These are phyloP conservation scores for Wallacemonas sp. DNA, from an alignment of 208 protist genomes.

Conservation along the genomic window DNA sequence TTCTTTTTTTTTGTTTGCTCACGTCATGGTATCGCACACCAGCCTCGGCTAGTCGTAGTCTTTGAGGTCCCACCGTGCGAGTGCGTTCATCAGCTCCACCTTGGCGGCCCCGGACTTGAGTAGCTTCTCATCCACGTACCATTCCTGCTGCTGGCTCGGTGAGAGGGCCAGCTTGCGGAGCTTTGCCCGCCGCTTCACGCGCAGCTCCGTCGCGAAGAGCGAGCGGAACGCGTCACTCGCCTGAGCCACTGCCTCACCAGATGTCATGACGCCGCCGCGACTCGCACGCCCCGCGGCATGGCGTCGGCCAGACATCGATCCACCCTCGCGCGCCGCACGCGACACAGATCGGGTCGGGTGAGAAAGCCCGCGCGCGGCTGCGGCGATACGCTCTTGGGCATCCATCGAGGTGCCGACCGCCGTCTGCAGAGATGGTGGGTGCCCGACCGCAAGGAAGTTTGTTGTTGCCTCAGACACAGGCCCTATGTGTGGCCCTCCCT, in stretches of 20 bases:
- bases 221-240: conserved; percentile 31
- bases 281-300: no score
- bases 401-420: background rate
- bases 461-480: background rate
- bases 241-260: conserved; percentile 2
- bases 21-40: no score
- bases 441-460: conserved; percentile 72
- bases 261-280: background rate
- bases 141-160: conserved; percentile 70
- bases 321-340: no score
- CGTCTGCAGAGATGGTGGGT: conserved; percentile 18
- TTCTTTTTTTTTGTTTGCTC: background rate
- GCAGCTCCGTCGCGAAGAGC: conserved; percentile 69
- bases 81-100: conserved; percentile 78
- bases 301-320: no score
- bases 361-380: conserved; percentile 4
- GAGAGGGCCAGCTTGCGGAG: conserved; percentile 69
- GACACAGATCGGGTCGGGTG: no score
- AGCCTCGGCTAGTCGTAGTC: conserved; percentile 75
- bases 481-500: no score
- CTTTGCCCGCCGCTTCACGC: conserved; percentile 35
- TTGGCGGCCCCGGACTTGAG: conserved; percentile 66
- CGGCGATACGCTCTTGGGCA: background rate
- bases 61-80: conserved; percentile 69
- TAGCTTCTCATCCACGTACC: conserved; percentile 86